Percentiles rank a stretch among this genome's conserved stretches.
Evolutionary conservation across 2,329 filamentous ascomycete genomes (phyloP).

Genomic region (Scolecobasidium constrictum): DNA sequence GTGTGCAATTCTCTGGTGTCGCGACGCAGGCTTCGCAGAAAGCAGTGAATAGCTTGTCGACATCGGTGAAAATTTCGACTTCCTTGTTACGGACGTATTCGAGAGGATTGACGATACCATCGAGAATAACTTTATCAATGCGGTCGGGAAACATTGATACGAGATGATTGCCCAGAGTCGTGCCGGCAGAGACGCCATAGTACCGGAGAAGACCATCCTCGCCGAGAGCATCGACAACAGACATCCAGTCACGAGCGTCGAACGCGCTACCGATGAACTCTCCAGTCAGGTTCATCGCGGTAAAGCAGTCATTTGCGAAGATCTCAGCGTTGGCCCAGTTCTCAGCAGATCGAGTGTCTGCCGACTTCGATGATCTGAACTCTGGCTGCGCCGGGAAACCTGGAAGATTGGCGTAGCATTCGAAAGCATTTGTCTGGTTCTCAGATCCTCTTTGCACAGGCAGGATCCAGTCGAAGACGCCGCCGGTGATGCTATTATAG

Average conservation of each 20-base stretch:
- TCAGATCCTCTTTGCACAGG: too few relatives aligned
- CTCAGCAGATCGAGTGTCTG: slow-evolving; percentile 11
- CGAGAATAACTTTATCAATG: slow-evolving; percentile 25
- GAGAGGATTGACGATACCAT: slow-evolving; percentile 33
- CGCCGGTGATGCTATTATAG: too few relatives aligned
- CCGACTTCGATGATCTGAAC: too few relatives aligned
- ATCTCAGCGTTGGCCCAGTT: slow-evolving; percentile 11
- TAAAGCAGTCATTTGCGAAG: slow-evolving; percentile 10
- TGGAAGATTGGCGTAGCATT: too few relatives aligned
- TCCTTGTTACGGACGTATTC: slow-evolving; percentile 17
- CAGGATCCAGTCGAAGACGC: too few relatives aligned
- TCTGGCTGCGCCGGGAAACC: too few relatives aligned
- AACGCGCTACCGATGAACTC: slow-evolving; percentile 32
- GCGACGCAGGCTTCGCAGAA: background rate
- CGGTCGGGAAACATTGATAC: slow-evolving; percentile 26
- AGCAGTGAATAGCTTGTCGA: background rate
- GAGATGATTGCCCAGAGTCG: slow-evolving; percentile 27
- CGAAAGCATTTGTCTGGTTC: too few relatives aligned
- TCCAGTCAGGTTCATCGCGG: slow-evolving; percentile 19
- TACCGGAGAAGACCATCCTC: slow-evolving; percentile 32
- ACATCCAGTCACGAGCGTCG: slow-evolving; percentile 33
- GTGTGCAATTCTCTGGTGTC: background rate
- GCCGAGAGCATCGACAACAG: slow-evolving; percentile 32
- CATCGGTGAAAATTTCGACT: background rate
- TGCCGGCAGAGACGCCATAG: slow-evolving; percentile 33